Conservation (phyloP, 2,329 filamentous ascomycete species). For the Stemphylium vesicarium region DNA sequence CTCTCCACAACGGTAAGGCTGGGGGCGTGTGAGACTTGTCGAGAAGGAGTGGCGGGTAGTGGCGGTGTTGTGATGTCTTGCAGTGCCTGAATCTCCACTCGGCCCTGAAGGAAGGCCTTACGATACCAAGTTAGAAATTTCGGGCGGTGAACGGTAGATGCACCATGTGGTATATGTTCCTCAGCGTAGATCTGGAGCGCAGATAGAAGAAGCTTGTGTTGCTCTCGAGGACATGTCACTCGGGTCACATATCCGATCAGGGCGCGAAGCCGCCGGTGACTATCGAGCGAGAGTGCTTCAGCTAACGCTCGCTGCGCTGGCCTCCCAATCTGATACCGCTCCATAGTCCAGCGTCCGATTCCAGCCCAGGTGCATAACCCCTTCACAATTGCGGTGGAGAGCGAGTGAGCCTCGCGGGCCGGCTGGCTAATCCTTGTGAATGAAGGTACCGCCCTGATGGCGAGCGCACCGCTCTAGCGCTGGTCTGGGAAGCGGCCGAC, state of each 20-base stretch:
- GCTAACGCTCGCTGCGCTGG: slow-evolving; percentile 36
- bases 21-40: slow-evolving; percentile 38
- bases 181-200: slow-evolving; percentile 37
- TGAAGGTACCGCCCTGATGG: slow-evolving; percentile 39
- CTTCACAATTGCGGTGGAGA: slow-evolving; percentile 44
- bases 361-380: slow-evolving; percentile 41
- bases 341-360: slow-evolving; percentile 30
- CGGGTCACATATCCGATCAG: slow-evolving; percentile 22
- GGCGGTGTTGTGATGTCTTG: slow-evolving; percentile 47
- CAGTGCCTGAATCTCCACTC: slow-evolving; percentile 39
- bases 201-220: slow-evolving; percentile 39
- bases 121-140: slow-evolving; percentile 36
- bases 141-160: slow-evolving; percentile 17
- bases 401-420: slow-evolving; percentile 44
- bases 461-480: slow-evolving; percentile 37
- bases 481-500: slow-evolving; percentile 33
- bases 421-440: slow-evolving; percentile 36
- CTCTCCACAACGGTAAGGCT: slow-evolving; percentile 47
- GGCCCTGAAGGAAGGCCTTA: slow-evolving; percentile 36
- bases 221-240: slow-evolving; percentile 30
- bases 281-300: slow-evolving; percentile 27
- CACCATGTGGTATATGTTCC: slow-evolving; percentile 15
- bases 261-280: slow-evolving; percentile 25
- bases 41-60: slow-evolving; percentile 43
- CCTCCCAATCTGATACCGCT: slow-evolving; percentile 34